phyloP scores from a whole-genome alignment of 2,329 filamentous ascomycete species.

The Fusarium oxysporum region DNA sequence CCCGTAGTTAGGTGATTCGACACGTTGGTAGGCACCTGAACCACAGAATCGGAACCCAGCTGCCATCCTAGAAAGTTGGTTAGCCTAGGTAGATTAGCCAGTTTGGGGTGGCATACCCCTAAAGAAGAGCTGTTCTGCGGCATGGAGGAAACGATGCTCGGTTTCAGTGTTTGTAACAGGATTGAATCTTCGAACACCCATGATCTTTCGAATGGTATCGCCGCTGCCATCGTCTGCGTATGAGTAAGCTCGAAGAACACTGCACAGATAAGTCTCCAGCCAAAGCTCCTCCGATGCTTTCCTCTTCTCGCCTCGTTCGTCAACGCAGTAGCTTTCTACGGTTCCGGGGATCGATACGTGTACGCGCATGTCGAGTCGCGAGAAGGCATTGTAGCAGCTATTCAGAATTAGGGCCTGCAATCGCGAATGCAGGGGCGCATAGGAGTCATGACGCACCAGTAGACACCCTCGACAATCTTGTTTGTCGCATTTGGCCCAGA shows the following conservation, averaged over 20 bases:
- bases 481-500: conserved; percentile 76
- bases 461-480: conserved; percentile 93
- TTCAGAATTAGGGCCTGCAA: conserved; percentile 4
- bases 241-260: conserved; percentile 91
- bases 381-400: conserved; percentile 98
- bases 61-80: conserved; percentile 77
- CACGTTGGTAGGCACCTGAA: conserved; percentile 96
- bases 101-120: conserved; percentile 68
- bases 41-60: conserved; percentile 94
- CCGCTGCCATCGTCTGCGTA: conserved; percentile 97
- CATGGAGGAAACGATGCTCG: conserved; percentile 94
- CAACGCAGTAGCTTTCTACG: conserved; percentile 96
- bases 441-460: conserved; percentile 73
- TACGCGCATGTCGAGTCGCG: conserved; percentile 96
- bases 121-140: conserved; percentile 95
- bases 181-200: conserved; percentile 97
- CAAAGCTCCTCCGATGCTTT: conserved; percentile 94
- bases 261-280: conserved; percentile 98
- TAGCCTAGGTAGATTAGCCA: conserved; percentile 20
- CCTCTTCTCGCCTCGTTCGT: conserved; percentile 94
- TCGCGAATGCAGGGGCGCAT: conserved; percentile 47
- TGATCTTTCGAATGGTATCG: conserved; percentile 94
- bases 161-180: conserved; percentile 98
- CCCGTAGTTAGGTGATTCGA: conserved; percentile 97
- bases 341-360: conserved; percentile 97